Evolutionary conservation across 2,329 filamentous ascomycete species (phyloP), one percentile per base, ranked within the genome.

Genomic region (Zymoseptoria pseudotritici): DNA sequence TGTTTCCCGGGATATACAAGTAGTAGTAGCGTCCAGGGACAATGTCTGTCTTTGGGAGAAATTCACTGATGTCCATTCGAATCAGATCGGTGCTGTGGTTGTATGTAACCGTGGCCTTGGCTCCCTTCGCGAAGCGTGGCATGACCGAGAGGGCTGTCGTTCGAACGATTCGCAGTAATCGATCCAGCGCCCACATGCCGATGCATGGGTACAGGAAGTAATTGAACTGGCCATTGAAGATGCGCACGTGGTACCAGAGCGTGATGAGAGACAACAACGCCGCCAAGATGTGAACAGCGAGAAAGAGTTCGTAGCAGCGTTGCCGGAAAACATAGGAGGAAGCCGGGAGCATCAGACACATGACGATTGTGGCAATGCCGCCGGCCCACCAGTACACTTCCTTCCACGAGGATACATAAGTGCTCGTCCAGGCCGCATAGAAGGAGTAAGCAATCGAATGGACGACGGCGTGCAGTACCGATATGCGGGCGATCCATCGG

Each of bases 401-500:
- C 0, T 68, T 68, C 72, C 75, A 79, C 65, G 53, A 58, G 10
- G 58, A 21, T 2, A 51, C 50, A 49, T 66, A 66, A 64, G 55
- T 51, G 13, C 55, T 50, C 3, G 31, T 50, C 13, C 57, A 57
- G 22, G 50, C 52, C 31, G 75, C 68, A 1, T 81, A 73, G 31
- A 58, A 50, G 3, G 63, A 59, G 61, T 87, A 89, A 0, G 81
- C 80, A 1, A 86, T 59, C 0, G 85, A 86, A 66, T 90, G 87
- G 0, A 86, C 70, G 1, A 88, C 76, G 1, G 84, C 86, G 64
- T 88, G 80, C 0, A 85, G 59, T 0, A 85, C 86, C 5, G 84
- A 79, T 2, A 87, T 77, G 19, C 86, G 78, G 0, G 87, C 86
- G 3, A 86, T 77, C 78, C 85, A 86, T 0, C 86, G 82, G 70